A percentile compares a stretch with the other conserved stretches of the same genome.
These are phyloP conservation scores for Anaeramoeba ignava DNA, from an alignment of 78 protist species.

Conservation along the genomic window DNA sequence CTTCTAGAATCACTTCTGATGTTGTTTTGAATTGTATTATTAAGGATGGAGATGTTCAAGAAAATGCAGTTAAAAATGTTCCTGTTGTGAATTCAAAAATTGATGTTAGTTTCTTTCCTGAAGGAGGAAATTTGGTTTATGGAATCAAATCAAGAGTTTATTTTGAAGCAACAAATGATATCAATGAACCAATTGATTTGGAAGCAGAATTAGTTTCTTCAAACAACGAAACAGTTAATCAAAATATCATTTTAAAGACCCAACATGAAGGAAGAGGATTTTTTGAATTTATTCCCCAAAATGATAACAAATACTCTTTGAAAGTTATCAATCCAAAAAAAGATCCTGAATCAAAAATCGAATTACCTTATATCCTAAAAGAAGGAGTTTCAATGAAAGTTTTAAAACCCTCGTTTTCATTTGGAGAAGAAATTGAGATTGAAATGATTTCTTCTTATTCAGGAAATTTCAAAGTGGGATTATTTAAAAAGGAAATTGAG, in stretches of 20 bases:
- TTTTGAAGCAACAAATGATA: neutral
- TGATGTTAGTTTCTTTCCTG: neutral
- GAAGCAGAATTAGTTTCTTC: neutral
- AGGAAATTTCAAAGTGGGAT: too few relatives aligned
- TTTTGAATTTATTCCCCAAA: neutral
- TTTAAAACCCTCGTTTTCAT: too few relatives aligned
- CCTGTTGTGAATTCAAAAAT: neutral
- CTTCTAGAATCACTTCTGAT: neutral
- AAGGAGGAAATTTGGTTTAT: neutral
- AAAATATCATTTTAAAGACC: neutral
- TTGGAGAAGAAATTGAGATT: too few relatives aligned
- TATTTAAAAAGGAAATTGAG: too few relatives aligned
- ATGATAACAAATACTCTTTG: neutral
- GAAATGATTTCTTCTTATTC: too few relatives aligned
- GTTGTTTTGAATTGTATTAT: neutral
- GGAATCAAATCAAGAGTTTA: neutral
- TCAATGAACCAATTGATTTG: neutral
- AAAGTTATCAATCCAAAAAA: neutral
- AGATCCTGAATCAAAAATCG: too few relatives aligned
- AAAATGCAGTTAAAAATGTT: neutral
- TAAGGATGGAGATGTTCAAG: neutral
- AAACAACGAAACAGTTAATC: neutral
- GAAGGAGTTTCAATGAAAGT: too few relatives aligned
- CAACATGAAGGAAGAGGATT: neutral
- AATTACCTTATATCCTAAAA: too few relatives aligned